Base-by-base conservation (phyloP, 2,329 filamentous ascomycete species). In the Dactylella cylindrospora region DNA sequence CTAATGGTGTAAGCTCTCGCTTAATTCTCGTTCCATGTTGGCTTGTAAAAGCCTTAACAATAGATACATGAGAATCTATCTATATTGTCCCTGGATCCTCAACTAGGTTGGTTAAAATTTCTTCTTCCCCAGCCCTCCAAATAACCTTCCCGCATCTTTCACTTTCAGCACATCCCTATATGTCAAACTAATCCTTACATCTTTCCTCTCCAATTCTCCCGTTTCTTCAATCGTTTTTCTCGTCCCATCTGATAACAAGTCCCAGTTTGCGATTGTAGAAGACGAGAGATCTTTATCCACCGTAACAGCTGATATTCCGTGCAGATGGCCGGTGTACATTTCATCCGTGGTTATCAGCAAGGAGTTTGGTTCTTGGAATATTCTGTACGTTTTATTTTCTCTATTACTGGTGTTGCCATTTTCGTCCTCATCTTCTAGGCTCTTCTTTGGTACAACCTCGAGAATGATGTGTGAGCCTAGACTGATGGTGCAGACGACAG, bases 401-500 rank as follows among this genome's bases (percentile, higher is more conserved):
- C 33, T 66, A 29, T 8, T 25, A 13, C 17, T 35, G n/a, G 19
- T 3, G 10, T 15, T 25, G 20, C 20, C 31, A n/a, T 36, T 32
- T 29, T 26, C 3, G 23, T 26, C 20, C 17, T 23, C 22, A 25
- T 26, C 61, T 78, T 82, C 71, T 80, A 84, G 15, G 29, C 2
- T 17, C 40, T 13, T 20, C 35, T 61, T 61, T 0, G 57, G 49
- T 1, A 49, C 83, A 10, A 97, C 76, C 67, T 95, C 84, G 45
- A 97, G 77, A 55, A 91, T 88, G 6, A 95, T 76, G 40, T 82
- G 82, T 7, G 82, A 82, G 0, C 88, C 88, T 5, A 98, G 75
- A 74, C 88, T 95, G 65, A 97, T 84, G 1, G 93, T 97, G 66
- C 89, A 93, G 9, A 96, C 91, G 10, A 94, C 83, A 1, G 86